phyloP scores from a whole-genome alignment of 345 rosid genomes.

The Gossypium sturtianum region DNA sequence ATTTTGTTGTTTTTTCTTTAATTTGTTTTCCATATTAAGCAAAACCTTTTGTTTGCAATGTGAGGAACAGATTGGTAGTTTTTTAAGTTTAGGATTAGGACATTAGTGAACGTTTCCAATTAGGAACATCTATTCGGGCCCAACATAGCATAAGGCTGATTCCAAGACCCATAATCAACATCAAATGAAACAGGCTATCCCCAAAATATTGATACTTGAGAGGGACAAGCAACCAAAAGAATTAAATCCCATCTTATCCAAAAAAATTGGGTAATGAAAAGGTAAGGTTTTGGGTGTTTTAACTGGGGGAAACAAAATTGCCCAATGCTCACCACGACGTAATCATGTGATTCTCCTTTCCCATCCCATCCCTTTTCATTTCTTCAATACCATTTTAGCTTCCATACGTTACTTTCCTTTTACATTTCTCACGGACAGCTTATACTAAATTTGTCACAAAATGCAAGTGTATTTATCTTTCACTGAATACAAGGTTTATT shows the following conservation, averaged over 20 bases:
- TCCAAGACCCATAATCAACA: too few species aligned
- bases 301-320: background rate
- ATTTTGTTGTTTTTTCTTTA: background rate
- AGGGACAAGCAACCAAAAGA: slow-evolving; percentile 3
- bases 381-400: too few species aligned
- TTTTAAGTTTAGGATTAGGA: background rate
- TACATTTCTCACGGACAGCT: too few species aligned
- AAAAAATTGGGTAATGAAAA: background rate
- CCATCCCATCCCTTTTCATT: too few species aligned
- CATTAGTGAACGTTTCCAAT: background rate
- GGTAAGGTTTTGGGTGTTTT: background rate
- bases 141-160: too few species aligned
- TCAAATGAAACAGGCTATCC: background rate
- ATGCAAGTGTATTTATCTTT: too few species aligned
- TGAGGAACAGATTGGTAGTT: background rate
- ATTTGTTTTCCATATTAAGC: background rate
- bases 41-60: background rate
- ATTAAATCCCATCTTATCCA: slow-evolving; percentile 5
- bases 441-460: too few species aligned
- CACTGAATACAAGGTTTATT: too few species aligned
- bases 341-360: slow-evolving; percentile 19
- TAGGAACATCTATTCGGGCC: background rate
- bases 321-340: background rate
- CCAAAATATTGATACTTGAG: background rate
- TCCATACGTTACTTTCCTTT: too few species aligned